Base-by-base conservation (phyloP, 192 early-diverging fungal species). In the Coemansia sp. region DNA sequence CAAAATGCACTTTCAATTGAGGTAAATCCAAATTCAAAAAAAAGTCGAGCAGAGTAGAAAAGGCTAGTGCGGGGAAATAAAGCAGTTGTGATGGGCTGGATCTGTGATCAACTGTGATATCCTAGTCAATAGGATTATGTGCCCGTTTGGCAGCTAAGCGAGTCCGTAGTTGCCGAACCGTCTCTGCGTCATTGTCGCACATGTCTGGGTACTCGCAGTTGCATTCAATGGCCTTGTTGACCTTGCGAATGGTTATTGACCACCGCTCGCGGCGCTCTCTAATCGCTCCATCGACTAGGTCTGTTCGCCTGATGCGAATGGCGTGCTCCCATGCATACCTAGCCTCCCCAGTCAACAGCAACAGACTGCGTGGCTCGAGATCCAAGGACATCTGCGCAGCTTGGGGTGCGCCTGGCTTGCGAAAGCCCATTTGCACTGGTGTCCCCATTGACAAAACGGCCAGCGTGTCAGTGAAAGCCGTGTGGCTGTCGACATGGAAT, bases 341-440 rank as follows among this genome's bases (percentile, higher is more conserved):
- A 0, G 77, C 69, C 42, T 85, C 77, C 9, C 76, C 84, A 5
- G 59, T 40, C 73, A 87, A 80, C 35, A 85, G 39, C 28, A 81
- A 36, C 35, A 85, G 73, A 11, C 77, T 82, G 33, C 86, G 67
- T 0, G 74, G 69, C 56, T 76, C 64, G 40, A 87, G 65, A 40
- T 83, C 67, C 36, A 83, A 37, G 43, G 69, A 62, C 28, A 43
- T 62, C 24, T 39, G 13, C 5, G 14, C 24, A 13, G n/a, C 38
- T 23, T 18, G 21, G 28, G 11, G 58, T 5, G 58, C 65, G 9
- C 24, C 46, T 8, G 62, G 77, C 34, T 65, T 63, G 45, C 75
- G 76, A 55, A 87, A 85, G 67, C 84, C 84, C 86, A 87, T 87
- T 5, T 83, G 72, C 28, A 85, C 77, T 4, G 79, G 84, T 45